Conservation (phyloP, 805 yeast genomes). For the Barnettozyma sucrosica region DNA sequence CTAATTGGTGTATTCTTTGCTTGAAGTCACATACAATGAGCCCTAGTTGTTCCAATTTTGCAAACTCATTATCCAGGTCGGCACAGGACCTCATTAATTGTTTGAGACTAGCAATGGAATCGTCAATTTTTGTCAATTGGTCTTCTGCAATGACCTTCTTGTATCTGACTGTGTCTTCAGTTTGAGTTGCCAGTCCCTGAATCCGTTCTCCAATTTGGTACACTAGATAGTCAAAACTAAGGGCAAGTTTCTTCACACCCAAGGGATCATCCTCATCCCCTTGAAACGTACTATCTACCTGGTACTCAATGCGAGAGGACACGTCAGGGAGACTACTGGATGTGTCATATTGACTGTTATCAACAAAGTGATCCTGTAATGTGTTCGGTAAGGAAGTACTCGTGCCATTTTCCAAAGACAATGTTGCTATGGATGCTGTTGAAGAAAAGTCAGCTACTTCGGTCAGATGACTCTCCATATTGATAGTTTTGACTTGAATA, state of each 20-base stretch:
- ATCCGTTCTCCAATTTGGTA: constrained; percentile 57
- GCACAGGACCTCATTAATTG: constrained; percentile 39
- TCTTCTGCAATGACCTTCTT: constrained; percentile 19
- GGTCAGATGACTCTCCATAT: neutral
- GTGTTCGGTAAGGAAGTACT: neutral
- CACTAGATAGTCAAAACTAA: constrained; percentile 59
- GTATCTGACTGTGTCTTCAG: constrained; percentile 25
- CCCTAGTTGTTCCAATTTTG: constrained; percentile 43
- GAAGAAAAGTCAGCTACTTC: neutral
- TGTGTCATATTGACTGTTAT: neutral
- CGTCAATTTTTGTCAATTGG: constrained; percentile 30
- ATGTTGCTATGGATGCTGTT: neutral
- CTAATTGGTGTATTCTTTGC: constrained; percentile 31
- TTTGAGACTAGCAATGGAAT: constrained; percentile 36
- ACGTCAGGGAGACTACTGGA: neutral
- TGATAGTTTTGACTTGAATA: too few relatives aligned
- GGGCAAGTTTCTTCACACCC: constrained; percentile 51
- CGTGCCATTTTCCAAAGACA: constrained; percentile 1
- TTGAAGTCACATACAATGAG: constrained; percentile 37
- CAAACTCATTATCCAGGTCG: constrained; percentile 44
- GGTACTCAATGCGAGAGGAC: neutral
- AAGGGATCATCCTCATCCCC: constrained; percentile 52
- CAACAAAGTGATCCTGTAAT: neutral
- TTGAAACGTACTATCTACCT: constrained; percentile 7
- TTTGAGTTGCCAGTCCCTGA: constrained; percentile 39